These are phyloP conservation scores for Cordyceps fumosorosea DNA, from an alignment of 2,329 filamentous ascomycete genomes.

Conservation along the genomic window DNA sequence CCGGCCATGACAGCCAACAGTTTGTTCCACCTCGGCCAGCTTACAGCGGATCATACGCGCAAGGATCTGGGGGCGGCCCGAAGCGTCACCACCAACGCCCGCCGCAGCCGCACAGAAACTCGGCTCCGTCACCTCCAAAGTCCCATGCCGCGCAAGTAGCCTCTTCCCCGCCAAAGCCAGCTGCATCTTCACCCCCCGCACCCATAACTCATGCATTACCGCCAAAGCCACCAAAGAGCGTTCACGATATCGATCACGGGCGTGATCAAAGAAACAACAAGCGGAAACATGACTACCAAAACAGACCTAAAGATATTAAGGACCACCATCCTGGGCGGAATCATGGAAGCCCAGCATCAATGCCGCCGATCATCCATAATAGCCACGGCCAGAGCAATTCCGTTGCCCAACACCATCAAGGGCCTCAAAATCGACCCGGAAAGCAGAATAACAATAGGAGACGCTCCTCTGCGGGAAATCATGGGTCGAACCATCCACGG, in stretches of 20 bases:
- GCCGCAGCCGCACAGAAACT: background rate
- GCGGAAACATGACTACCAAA: conserved; percentile 9
- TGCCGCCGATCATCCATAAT: background rate
- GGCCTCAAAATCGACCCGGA: background rate
- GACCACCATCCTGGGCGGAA: conserved; percentile 9
- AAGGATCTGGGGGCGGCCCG: background rate
- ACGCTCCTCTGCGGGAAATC: background rate
- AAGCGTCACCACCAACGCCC: conserved; percentile 1
- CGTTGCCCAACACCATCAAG: background rate
- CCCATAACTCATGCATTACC: conserved; percentile 1
- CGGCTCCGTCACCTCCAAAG: conserved; percentile 8
- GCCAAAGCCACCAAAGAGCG: conserved; percentile 13
- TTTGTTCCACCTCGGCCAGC: conserved; percentile 6
- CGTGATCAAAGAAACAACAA: conserved; percentile 11
- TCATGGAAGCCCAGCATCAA: background rate
- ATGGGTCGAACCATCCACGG: background rate
- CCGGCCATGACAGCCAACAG: background rate
- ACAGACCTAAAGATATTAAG: conserved; percentile 5
- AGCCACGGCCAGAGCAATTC: background rate
- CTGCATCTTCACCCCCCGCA: background rate
- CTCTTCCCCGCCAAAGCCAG: background rate
- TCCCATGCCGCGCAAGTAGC: background rate
- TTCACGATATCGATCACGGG: conserved; percentile 5
- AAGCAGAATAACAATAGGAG: background rate
- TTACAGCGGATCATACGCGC: conserved; percentile 10